Conservation (phyloP, 140 eudicot species). For the Erigeron philadelphicus region DNA sequence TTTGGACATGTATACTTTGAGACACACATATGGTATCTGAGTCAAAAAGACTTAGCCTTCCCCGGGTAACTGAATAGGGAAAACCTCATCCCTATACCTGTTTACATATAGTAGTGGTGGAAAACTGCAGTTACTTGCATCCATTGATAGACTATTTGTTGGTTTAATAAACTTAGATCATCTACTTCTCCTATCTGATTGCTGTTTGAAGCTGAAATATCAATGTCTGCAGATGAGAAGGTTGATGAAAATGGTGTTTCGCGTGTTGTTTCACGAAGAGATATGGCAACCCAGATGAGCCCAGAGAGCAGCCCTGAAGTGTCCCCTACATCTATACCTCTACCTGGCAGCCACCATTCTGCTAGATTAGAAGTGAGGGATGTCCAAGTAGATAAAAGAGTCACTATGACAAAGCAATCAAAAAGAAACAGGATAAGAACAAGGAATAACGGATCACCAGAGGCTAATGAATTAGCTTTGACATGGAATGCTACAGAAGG, state of each 20-base stretch:
- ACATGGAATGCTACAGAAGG: conserved; percentile 53
- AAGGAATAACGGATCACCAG: conserved; percentile 28
- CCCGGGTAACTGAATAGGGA: no score
- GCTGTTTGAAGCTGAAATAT: conserved; percentile 15
- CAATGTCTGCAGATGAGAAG: conserved; percentile 51
- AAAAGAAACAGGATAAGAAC: conserved; percentile 29
- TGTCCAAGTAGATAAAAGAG: conserved; percentile 80
- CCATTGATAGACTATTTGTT: background rate
- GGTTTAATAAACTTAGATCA: background rate
- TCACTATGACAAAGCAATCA: conserved; percentile 34
- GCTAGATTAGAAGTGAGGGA: conserved; percentile 64
- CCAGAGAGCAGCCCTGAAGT: conserved; percentile 51
- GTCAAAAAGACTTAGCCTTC: background rate
- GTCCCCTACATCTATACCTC: conserved; percentile 40
- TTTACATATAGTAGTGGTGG: no score
- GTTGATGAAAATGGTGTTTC: conserved; percentile 38
- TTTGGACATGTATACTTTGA: background rate
- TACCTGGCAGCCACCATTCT: conserved; percentile 26
- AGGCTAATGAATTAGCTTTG: conserved; percentile 30
- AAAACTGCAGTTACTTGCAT: background rate
- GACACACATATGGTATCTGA: background rate
- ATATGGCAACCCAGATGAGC: conserved; percentile 92
- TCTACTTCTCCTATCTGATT: conserved; percentile 13
- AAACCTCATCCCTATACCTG: no score
- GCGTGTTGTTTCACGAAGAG: conserved; percentile 51